A percentile compares a stretch with the other conserved stretches of the same genome.
phyloP scores from a whole-genome alignment of 305 asterid species.

The Withania somnifera region DNA sequence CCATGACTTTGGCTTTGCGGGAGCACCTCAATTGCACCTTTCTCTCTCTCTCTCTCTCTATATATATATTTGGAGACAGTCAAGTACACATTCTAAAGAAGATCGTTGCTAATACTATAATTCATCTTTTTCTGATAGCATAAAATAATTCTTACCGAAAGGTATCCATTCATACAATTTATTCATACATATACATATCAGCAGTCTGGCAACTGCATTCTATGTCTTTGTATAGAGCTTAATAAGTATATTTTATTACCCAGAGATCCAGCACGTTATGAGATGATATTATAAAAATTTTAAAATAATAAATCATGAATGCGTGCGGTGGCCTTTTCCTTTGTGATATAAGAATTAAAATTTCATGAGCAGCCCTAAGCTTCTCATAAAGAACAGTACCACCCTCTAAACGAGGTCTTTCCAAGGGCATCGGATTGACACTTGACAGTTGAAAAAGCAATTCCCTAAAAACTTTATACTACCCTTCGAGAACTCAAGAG shows the following conservation, averaged over 20 bases:
- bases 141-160: background rate
- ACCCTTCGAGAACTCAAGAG: slow-evolving; percentile 8
- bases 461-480: background rate
- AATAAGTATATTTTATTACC: background rate
- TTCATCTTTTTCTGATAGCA: background rate
- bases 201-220: background rate
- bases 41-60: no score
- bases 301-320: background rate
- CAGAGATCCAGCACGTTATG: background rate
- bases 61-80: background rate
- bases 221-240: background rate
- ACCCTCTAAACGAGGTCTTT: background rate
- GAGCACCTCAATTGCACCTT: no score
- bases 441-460: background rate
- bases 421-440: background rate
- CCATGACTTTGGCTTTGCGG: no score
- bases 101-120: background rate
- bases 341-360: background rate
- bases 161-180: background rate
- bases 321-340: background rate
- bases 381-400: background rate
- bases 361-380: background rate
- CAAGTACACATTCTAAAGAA: background rate
- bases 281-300: background rate
- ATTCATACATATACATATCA: background rate